Percentiles rank a stretch among this genome's conserved stretches.
phyloP scores from a whole-genome alignment of 2,329 filamentous ascomycete species.

The Xylariales sp. region DNA sequence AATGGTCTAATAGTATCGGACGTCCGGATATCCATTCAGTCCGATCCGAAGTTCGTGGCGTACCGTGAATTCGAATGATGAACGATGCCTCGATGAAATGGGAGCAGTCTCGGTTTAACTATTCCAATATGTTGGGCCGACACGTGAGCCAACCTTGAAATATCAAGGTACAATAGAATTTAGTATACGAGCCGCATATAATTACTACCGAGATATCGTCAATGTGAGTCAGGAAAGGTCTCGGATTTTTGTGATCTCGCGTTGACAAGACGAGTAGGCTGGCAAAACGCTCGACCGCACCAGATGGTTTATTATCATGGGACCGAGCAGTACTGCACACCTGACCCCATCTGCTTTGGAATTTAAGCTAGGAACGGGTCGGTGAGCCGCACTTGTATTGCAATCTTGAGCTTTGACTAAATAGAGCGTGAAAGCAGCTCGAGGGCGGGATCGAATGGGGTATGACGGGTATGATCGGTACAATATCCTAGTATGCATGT shows the following conservation, averaged over 20 bases:
- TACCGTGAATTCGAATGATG: conserved; percentile 3
- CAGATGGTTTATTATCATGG: conserved; percentile 25
- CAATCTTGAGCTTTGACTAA: conserved; percentile 17
- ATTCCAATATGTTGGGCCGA: conserved; percentile 15
- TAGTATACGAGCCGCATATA: not conserved
- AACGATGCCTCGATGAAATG: not conserved
- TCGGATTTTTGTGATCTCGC: conserved; percentile 14
- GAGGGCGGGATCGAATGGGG: conserved; percentile 23
- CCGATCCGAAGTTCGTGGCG: not conserved
- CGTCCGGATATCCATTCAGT: not conserved
- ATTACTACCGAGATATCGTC: conserved; percentile 15
- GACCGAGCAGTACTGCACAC: conserved; percentile 2
- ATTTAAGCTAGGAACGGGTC: not conserved
- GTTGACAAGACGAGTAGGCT: not conserved
- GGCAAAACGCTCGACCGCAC: conserved; percentile 2
- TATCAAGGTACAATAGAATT: not conserved
- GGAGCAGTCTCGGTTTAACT: not conserved
- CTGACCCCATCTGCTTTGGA: not conserved
- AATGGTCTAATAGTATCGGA: not conserved
- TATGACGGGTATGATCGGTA: conserved; percentile 28
- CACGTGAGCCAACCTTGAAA: conserved; percentile 7
- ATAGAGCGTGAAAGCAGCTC: conserved; percentile 12
- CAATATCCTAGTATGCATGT: conserved; percentile 20
- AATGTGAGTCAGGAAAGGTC: conserved; percentile 25
- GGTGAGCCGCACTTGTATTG: conserved; percentile 4